Conservation (phyloP, 2,329 filamentous ascomycete species). For the Bisporella sp. region DNA sequence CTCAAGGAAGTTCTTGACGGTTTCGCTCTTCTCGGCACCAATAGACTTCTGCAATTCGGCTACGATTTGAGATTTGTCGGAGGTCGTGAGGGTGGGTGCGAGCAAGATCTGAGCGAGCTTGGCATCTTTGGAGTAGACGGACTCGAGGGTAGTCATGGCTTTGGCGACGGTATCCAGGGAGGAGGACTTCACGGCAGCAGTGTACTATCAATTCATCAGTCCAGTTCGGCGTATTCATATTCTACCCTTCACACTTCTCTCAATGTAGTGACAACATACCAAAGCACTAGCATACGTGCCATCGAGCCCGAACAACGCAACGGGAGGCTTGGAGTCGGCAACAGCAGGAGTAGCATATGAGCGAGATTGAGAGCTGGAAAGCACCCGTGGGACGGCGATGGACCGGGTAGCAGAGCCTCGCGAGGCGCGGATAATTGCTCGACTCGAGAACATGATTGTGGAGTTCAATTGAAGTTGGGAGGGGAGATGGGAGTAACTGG, state of each 20-base stretch:
- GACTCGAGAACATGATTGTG: slow-evolving; percentile 27
- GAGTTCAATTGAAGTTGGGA: slow-evolving; percentile 20
- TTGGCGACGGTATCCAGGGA: slow-evolving; percentile 79
- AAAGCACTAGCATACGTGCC: slow-evolving; percentile 97
- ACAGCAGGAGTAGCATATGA: slow-evolving; percentile 62
- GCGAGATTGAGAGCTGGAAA: slow-evolving; percentile 58
- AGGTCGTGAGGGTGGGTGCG: slow-evolving; percentile 69
- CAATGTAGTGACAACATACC: slow-evolving; percentile 54
- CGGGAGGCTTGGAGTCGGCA: slow-evolving; percentile 70
- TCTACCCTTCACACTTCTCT: background rate
- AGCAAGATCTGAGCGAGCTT: slow-evolving; percentile 72
- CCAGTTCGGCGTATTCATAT: background rate
- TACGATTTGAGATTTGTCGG: slow-evolving; percentile 82
- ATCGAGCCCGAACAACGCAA: slow-evolving; percentile 91
- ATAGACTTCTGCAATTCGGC: slow-evolving; percentile 76
- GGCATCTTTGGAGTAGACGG: slow-evolving; percentile 71
- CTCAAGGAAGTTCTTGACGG: slow-evolving; percentile 87
- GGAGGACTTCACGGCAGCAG: slow-evolving; percentile 82
- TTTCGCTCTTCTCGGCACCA: slow-evolving; percentile 60
- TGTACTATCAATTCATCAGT: slow-evolving; percentile 61
- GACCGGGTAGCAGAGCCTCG: slow-evolving; percentile 21
- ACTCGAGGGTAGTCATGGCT: slow-evolving; percentile 64
- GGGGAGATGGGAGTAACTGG: slow-evolving; percentile 11
- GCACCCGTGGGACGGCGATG: slow-evolving; percentile 32
- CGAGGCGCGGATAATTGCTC: slow-evolving; percentile 25